These are phyloP conservation scores for Protomyces macrosporus DNA, from an alignment of 1,139 yeast genomes.

Conservation along the genomic window DNA sequence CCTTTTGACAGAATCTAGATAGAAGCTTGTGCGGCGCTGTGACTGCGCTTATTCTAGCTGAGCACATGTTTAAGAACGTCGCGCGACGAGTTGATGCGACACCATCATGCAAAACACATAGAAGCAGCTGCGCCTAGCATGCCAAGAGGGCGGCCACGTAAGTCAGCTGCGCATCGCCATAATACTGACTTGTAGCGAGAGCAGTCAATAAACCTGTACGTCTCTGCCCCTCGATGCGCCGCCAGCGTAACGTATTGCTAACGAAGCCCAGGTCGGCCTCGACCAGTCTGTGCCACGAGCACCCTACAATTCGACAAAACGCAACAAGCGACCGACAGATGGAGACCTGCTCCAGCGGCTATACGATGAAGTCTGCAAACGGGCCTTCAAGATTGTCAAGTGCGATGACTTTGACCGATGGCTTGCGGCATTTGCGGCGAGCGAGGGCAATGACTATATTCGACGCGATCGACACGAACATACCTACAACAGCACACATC, in stretches of 20 bases:
- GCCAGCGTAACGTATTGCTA: background rate
- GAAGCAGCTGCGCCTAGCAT: no score
- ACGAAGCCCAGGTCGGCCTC: background rate
- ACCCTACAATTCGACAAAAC: constrained; percentile 16
- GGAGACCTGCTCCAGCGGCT: constrained; percentile 19
- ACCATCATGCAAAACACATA: no score
- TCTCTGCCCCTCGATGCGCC: background rate
- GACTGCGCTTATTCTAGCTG: no score
- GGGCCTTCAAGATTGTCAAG: constrained; percentile 10
- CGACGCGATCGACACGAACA: constrained; percentile 19
- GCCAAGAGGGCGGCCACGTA: background rate
- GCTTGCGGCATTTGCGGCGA: constrained; percentile 17
- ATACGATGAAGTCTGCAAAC: constrained; percentile 11
- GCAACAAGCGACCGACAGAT: constrained; percentile 1
- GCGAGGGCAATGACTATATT: constrained; percentile 20
- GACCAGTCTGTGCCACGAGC: constrained; percentile 17
- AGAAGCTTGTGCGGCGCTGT: no score
- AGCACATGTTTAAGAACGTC: no score
- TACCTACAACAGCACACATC: constrained; percentile 24
- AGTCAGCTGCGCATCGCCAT: background rate
- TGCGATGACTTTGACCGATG: constrained; percentile 17
- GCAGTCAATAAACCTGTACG: background rate
- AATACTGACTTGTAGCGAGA: background rate
- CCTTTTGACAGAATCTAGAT: background rate
- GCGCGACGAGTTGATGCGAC: no score